Base-by-base conservation (phyloP, 2,329 filamentous ascomycete species). In the Chaetomiaceae sp. region DNA sequence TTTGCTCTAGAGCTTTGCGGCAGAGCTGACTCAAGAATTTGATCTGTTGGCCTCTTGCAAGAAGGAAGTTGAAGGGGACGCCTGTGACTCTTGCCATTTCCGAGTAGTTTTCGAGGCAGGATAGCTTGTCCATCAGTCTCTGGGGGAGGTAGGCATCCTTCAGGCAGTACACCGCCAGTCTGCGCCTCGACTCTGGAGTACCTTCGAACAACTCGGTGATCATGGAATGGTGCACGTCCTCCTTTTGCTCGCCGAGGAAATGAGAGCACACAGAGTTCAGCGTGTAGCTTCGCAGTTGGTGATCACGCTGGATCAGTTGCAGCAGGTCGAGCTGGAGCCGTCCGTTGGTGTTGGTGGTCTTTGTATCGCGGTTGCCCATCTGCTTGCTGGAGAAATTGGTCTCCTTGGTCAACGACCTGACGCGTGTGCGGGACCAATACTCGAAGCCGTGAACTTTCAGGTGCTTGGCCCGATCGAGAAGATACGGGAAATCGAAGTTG, bases 21-120 rank as follows among this genome's bases (percentile, higher is more conserved):
- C 95, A 99, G 14, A 99, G 77, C 67, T 99, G 94, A 68, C 91
- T 97, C 73, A 99, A 82, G 72, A 99, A 99, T 66, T 96, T 96
- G 67, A 99, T 85, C 71, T 99, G 95, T 69, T 99, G 94, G 40
- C 94, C 94, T 66, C 91, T 85, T 21, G 94, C 84, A 2, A 99
- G 79, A 40, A 99, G 79, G 66, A 87, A 95, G 67, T 96, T 97
- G 76, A 99, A 99, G 0, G 94, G 94, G 4, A 99, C 92, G 63
- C 94, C 94, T 23, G 95, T 99, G 71, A 99, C 94, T 82, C 94
- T 94, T 53, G 94, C 92, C 94, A 99, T 99, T 73, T 99, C 94
- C 0, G 94, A 97, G 66, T 97, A 97, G 68, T 99, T 99, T 71
- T 96, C 88, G n/a, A 99, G 77, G 71, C 94, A 97, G 66, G 95